phyloP scores from a whole-genome alignment of 306 rosid species.

The Glycine latifolia region DNA sequence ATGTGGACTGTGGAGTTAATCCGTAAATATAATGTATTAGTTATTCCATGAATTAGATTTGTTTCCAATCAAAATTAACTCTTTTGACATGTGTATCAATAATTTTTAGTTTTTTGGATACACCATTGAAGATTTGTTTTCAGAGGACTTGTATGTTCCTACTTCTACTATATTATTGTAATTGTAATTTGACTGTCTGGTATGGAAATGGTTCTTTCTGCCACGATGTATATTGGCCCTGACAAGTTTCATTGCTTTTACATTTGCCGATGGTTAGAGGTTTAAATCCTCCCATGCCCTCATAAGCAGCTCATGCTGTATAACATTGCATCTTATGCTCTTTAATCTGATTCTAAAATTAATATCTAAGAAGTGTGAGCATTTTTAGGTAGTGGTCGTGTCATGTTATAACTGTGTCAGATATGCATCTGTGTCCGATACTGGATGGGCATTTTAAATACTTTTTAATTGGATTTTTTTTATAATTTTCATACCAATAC shows the following conservation, averaged over 20 bases:
- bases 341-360: constrained; percentile 1
- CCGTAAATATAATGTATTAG: not conserved
- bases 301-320: not conserved
- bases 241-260: constrained; percentile 18
- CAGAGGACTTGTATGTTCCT: not conserved
- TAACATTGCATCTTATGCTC: not conserved
- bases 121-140: not conserved
- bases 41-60: not conserved
- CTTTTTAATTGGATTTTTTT: no score
- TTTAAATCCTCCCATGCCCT: not conserved
- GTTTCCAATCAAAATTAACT: not conserved
- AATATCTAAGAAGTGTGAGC: not conserved
- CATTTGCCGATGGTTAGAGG: constrained; percentile 1
- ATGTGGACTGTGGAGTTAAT: no score
- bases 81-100: not conserved
- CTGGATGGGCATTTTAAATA: not conserved
- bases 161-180: not conserved
- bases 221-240: not conserved
- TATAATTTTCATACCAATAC: no score
- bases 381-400: not conserved
- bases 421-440: no score
- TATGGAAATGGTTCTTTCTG: not conserved
- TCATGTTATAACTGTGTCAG: not conserved
- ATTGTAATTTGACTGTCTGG: not conserved
- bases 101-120: not conserved